Percentiles rank a stretch among this genome's conserved stretches.
phyloP scores from a whole-genome alignment of 306 rosid genomes.

The Crataegus laevigata region DNA sequence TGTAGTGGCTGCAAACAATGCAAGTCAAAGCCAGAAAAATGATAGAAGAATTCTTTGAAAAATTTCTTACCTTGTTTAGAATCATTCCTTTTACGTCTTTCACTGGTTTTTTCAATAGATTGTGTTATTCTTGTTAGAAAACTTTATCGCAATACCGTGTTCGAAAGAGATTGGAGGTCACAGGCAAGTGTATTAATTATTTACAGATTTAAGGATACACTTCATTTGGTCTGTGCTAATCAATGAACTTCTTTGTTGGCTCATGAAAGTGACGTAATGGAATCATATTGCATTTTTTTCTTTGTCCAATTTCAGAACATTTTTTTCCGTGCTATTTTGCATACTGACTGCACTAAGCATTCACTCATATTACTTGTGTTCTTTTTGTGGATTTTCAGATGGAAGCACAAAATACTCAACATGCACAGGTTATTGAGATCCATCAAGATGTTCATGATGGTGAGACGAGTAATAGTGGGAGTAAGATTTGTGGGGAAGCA shows the following conservation, averaged over 20 bases:
- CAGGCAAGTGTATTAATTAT: background rate
- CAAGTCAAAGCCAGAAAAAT: background rate
- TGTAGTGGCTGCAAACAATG: background rate
- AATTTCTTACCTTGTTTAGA: background rate
- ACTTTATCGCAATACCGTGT: background rate
- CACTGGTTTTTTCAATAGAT: background rate
- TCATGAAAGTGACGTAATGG: background rate
- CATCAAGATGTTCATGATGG: conserved; percentile 24
- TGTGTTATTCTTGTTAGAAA: background rate
- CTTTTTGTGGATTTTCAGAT: conserved; percentile 31
- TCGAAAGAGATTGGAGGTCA: background rate
- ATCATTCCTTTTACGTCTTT: background rate
- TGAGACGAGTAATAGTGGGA: conserved; percentile 22
- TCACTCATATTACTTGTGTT: background rate
- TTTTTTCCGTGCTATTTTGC: background rate
- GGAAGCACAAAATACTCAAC: conserved; percentile 35
- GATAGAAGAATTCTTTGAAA: background rate
- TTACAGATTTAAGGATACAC: background rate
- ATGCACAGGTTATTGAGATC: conserved; percentile 47
- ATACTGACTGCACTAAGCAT: background rate
- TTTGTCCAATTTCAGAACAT: background rate
- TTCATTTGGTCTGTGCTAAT: background rate
- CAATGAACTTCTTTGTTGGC: background rate
- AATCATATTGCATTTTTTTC: background rate
- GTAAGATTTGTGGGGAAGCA: conserved; percentile 65